Evolutionary conservation across 2,329 filamentous ascomycete species (phyloP).

Genomic region (Aspergillus fructus): DNA sequence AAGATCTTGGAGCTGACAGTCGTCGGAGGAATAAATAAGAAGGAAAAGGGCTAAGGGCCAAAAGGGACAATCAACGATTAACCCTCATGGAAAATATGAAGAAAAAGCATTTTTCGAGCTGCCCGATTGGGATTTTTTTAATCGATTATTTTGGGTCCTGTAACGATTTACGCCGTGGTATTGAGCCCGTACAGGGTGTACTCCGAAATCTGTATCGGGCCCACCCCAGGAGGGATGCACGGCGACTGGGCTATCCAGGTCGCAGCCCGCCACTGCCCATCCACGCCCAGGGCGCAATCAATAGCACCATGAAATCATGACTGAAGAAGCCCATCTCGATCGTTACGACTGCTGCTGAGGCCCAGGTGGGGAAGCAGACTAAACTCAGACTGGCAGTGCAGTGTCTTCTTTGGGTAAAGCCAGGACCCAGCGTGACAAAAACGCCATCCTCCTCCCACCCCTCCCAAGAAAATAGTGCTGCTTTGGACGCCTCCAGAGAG

Average conservation of each 20-base stretch:
- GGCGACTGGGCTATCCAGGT: not conserved
- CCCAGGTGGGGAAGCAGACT: too few relatives aligned
- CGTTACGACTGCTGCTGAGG: too few relatives aligned
- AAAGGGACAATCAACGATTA: slow-evolving; percentile 2
- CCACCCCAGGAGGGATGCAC: too few relatives aligned
- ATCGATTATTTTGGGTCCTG: slow-evolving; percentile 6
- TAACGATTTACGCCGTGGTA: too few relatives aligned
- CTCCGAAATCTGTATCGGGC: too few relatives aligned
- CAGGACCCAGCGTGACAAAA: not conserved
- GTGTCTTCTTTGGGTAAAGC: not conserved
- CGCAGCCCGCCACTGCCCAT: not conserved
- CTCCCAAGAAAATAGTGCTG: slow-evolving; percentile 6
- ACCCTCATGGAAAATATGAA: too few relatives aligned
- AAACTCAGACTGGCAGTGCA: not conserved
- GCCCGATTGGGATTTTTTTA: slow-evolving; percentile 4
- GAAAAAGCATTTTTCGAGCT: too few relatives aligned
- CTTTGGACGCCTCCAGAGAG: not conserved
- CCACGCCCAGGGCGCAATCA: not conserved
- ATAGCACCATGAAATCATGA: slow-evolving; percentile 7
- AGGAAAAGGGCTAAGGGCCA: slow-evolving; percentile 2
- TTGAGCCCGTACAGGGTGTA: too few relatives aligned
- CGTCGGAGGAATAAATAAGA: slow-evolving; percentile 27
- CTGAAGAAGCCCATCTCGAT: not conserved
- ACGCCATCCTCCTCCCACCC: not conserved
- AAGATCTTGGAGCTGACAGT: slow-evolving; percentile 42